These are phyloP conservation scores for Vigna nakashimae DNA, from an alignment of 306 rosid genomes.

Conservation along the genomic window DNA sequence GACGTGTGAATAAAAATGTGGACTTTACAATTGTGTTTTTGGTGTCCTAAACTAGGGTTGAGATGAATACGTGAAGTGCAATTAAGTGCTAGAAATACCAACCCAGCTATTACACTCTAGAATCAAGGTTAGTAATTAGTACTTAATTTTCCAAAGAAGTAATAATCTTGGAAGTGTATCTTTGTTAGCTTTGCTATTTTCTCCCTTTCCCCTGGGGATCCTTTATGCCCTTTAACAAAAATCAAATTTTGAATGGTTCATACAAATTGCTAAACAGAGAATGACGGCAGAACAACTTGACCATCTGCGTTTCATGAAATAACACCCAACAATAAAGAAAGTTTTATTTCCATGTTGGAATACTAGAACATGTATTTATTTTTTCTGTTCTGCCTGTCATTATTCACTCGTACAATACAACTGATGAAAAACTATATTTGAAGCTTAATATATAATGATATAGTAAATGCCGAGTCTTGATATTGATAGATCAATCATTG, in stretches of 20 bases:
- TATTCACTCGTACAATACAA: constrained; percentile 7
- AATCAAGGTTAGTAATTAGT: constrained; percentile 26
- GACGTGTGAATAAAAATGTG: neutral
- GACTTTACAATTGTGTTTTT: constrained; percentile 15
- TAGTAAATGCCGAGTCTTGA: constrained; percentile 26
- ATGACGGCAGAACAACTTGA: neutral
- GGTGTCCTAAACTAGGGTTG: constrained; percentile 35
- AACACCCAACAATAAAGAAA: neutral
- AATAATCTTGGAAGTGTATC: constrained; percentile 9
- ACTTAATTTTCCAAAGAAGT: constrained; percentile 22
- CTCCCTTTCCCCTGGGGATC: neutral
- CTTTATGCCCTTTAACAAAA: neutral
- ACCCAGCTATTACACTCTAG: constrained; percentile 28
- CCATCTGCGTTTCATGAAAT: constrained; percentile 2
- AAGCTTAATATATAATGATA: constrained; percentile 20
- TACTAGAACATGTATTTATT: constrained; percentile 4
- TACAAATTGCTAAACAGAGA: neutral
- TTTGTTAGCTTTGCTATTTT: neutral
- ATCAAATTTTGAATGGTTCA: constrained; percentile 1
- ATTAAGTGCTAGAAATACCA: constrained; percentile 16
- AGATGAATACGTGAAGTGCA: constrained; percentile 22
- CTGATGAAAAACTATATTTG: constrained; percentile 3
- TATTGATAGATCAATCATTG: constrained; percentile 26
- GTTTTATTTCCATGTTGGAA: neutral
- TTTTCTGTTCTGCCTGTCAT: constrained; percentile 4